Conservation (phyloP, 2,329 filamentous ascomycete species). For the Stachybotrys chartarum region DNA sequence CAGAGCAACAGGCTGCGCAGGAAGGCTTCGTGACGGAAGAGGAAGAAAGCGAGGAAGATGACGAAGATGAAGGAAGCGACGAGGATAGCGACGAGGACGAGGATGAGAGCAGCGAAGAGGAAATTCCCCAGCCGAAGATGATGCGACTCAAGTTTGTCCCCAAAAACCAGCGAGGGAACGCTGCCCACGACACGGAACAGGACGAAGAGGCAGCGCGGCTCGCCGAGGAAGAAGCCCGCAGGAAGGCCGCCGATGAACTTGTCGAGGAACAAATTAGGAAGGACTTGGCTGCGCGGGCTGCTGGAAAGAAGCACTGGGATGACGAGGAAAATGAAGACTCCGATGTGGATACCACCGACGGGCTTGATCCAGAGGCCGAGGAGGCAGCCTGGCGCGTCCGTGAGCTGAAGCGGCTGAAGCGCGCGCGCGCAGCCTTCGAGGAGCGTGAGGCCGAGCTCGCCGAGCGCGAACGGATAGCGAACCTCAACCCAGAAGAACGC, state of each 20-base stretch:
- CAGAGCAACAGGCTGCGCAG: constrained; percentile 46
- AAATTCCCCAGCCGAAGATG: constrained; percentile 49
- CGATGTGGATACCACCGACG: constrained; percentile 85
- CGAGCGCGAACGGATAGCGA: constrained; percentile 80
- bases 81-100: constrained; percentile 34
- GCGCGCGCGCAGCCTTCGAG: constrained; percentile 80
- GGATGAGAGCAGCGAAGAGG: constrained; percentile 45
- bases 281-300: constrained; percentile 66
- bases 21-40: constrained; percentile 58
- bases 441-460: constrained; percentile 76
- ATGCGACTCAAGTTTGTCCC: constrained; percentile 58
- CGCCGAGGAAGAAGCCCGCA: constrained; percentile 54
- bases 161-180: constrained; percentile 43
- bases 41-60: constrained; percentile 31
- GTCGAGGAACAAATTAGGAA: constrained; percentile 86
- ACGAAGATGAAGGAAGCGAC: constrained; percentile 15
- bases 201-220: constrained; percentile 25
- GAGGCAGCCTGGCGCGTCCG: constrained; percentile 89
- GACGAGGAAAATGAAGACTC: constrained; percentile 62
- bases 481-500: constrained; percentile 80
- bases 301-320: constrained; percentile 82
- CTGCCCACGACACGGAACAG: constrained; percentile 17
- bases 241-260: constrained; percentile 67
- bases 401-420: constrained; percentile 81
- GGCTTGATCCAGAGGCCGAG: constrained; percentile 78